Evolutionary conservation across 129 eudicot species (phyloP).

Genomic region (Flaveria robusta): DNA sequence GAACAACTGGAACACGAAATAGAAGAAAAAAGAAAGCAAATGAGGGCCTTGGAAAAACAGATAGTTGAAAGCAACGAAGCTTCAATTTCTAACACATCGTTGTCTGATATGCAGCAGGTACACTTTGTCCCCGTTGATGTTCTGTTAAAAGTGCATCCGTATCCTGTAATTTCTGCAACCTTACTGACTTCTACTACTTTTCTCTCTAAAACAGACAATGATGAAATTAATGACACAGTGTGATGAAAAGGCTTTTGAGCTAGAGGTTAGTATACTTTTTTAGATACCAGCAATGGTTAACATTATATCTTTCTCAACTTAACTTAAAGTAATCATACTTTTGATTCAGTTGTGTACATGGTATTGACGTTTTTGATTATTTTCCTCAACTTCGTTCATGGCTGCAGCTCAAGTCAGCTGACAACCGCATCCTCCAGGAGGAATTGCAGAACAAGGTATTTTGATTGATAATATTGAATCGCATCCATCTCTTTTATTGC

Average conservation of each 20-base stretch:
- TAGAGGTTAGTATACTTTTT: slow-evolving; percentile 63
- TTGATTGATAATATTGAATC: background rate
- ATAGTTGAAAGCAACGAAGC: slow-evolving; percentile 79
- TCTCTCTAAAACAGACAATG: slow-evolving; percentile 62
- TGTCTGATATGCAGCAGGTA: slow-evolving; percentile 97
- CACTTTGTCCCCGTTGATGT: background rate
- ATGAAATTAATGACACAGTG: slow-evolving; percentile 81
- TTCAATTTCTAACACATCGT: slow-evolving; percentile 81
- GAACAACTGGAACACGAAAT: slow-evolving; percentile 80
- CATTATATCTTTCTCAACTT: background rate
- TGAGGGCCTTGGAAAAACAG: slow-evolving; percentile 84
- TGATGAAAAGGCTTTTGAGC: slow-evolving; percentile 86
- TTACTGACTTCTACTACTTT: slow-evolving; percentile 12
- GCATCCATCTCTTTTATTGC: slow-evolving; percentile 7
- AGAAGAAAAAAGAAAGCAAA: slow-evolving; percentile 83
- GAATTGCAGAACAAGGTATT: slow-evolving; percentile 90
- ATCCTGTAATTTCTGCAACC: background rate
- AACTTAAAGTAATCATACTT: background rate
- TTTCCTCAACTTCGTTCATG: slow-evolving; percentile 12
- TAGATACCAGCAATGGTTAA: background rate
- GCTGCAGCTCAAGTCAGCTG: slow-evolving; percentile 83
- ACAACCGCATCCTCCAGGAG: slow-evolving; percentile 91
- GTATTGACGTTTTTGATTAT: slow-evolving; percentile 9
- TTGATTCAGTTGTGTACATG: slow-evolving; percentile 13
- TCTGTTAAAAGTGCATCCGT: background rate